Evolutionary conservation across 2,329 filamentous ascomycete genomes (phyloP).

Genomic region (Trichoderma koningii): DNA sequence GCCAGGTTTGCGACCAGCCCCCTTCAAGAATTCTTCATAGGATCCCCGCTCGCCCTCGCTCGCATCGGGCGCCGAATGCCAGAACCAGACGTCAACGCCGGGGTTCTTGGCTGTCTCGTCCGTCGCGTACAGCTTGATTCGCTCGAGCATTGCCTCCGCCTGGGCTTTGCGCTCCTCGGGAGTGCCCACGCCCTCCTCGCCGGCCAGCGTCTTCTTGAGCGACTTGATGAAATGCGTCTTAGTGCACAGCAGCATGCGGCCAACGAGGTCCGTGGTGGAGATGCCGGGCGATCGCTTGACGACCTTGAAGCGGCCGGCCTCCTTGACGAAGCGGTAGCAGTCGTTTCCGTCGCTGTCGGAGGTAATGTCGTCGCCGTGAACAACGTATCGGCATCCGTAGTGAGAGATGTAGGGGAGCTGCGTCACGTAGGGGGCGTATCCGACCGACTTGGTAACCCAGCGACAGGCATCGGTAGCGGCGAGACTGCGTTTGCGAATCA

Average conservation of each 20-base stretch:
- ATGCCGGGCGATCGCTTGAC: slow-evolving; percentile 96
- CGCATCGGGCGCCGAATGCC: slow-evolving; percentile 58
- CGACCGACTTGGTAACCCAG: slow-evolving; percentile 84
- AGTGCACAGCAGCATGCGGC: slow-evolving; percentile 96
- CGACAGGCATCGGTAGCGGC: slow-evolving; percentile 92
- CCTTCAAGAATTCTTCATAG: slow-evolving; percentile 70
- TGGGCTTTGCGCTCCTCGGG: slow-evolving; percentile 64
- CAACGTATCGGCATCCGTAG: slow-evolving; percentile 93
- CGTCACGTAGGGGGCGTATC: slow-evolving; percentile 91
- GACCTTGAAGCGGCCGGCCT: slow-evolving; percentile 89
- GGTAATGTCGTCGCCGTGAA: slow-evolving; percentile 96
- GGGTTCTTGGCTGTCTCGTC: slow-evolving; percentile 78
- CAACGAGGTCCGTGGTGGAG: slow-evolving; percentile 96
- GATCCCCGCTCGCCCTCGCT: slow-evolving; percentile 58
- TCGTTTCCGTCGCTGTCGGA: slow-evolving; percentile 91
- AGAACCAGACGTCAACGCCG: slow-evolving; percentile 84
- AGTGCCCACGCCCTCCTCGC: slow-evolving; percentile 71
- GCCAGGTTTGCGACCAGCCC: slow-evolving; percentile 69
- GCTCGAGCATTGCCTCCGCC: slow-evolving; percentile 70
- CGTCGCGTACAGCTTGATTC: slow-evolving; percentile 83
- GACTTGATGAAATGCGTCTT: slow-evolving; percentile 89
- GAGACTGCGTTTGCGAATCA: slow-evolving; percentile 55
- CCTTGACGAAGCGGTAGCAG: slow-evolving; percentile 97
- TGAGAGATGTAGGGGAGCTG: slow-evolving; percentile 90
- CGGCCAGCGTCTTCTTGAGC: slow-evolving; percentile 67